Conservation (phyloP, 169 alveolate species). For the Cryptosporidium parvum region DNA sequence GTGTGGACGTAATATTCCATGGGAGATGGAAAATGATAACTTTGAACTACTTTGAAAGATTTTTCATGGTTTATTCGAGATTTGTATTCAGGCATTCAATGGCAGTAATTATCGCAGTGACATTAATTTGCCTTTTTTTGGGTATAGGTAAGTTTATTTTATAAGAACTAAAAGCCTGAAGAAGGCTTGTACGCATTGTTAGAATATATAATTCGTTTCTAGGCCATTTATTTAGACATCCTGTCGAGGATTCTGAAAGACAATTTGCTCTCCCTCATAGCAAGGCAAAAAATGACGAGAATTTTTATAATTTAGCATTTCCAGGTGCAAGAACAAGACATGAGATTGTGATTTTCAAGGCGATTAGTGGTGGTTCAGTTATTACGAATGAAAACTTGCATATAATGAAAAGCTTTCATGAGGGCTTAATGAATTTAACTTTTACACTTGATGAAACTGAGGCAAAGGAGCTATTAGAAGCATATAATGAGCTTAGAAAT, state of each 20-base stretch:
- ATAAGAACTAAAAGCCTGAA: background rate
- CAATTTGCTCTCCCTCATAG: constrained; percentile 72
- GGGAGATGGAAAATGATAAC: constrained; percentile 70
- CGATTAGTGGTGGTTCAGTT: constrained; percentile 52
- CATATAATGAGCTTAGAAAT: constrained; percentile 66
- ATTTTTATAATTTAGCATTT: constrained; percentile 54
- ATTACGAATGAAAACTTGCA: constrained; percentile 48
- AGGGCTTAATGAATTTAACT: constrained; percentile 67
- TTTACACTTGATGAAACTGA: constrained; percentile 47
- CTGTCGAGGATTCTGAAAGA: constrained; percentile 72
- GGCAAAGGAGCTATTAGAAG: constrained; percentile 47
- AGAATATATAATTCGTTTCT: background rate
- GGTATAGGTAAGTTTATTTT: constrained; percentile 59
- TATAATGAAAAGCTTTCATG: constrained; percentile 67
- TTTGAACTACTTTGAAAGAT: constrained; percentile 57
- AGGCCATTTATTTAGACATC: constrained; percentile 70
- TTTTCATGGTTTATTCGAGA: constrained; percentile 73
- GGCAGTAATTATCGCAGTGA: constrained; percentile 22
- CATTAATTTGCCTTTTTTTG: constrained; percentile 58
- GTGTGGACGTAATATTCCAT: constrained; percentile 42
- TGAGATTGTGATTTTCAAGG: constrained; percentile 56
- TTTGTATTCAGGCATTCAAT: constrained; percentile 57
- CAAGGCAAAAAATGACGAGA: constrained; percentile 59
- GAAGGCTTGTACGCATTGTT: background rate
- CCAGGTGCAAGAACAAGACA: constrained; percentile 76